Percentiles rank a stretch among this genome's conserved stretches.
Conservation (phyloP, 148 eudicot species). For the Vaccinium macrocarpon region DNA sequence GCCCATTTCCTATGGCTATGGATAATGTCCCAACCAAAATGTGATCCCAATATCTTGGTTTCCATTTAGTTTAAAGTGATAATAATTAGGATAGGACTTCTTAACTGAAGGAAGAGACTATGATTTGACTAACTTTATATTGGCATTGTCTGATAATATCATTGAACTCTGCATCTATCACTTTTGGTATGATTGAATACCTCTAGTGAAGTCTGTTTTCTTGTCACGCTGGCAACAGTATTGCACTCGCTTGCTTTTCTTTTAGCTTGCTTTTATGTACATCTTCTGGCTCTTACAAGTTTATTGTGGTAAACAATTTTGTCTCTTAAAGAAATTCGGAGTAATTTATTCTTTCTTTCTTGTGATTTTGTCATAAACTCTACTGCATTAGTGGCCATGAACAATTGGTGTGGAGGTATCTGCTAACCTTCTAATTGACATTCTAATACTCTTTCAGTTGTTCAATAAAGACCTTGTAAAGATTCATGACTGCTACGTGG, state of each 20-base stretch:
- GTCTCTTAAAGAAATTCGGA: not conserved
- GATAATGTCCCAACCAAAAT: not conserved
- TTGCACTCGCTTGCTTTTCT: not conserved
- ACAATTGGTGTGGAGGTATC: not conserved
- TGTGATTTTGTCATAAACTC: not conserved
- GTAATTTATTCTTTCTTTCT: not conserved
- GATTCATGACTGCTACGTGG: not conserved
- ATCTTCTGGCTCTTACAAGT: not conserved
- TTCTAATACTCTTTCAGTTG: not conserved
- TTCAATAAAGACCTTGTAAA: not conserved
- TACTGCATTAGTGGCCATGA: conserved; percentile 1
- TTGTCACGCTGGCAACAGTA: not conserved
- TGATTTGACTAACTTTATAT: not conserved
- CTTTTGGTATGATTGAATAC: not conserved
- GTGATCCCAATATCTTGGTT: not conserved
- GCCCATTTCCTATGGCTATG: not conserved
- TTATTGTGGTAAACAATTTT: not conserved
- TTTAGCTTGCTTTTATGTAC: not conserved
- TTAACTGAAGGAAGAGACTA: not conserved
- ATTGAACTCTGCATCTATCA: not conserved
- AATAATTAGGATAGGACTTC: not conserved
- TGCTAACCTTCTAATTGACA: not conserved
- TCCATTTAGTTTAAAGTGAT: not conserved
- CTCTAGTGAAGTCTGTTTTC: not conserved
- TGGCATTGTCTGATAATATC: not conserved